Evolutionary conservation across 768 basidiomycete genomes (phyloP).

Genomic region (Leucosporidium yakuticum): DNA sequence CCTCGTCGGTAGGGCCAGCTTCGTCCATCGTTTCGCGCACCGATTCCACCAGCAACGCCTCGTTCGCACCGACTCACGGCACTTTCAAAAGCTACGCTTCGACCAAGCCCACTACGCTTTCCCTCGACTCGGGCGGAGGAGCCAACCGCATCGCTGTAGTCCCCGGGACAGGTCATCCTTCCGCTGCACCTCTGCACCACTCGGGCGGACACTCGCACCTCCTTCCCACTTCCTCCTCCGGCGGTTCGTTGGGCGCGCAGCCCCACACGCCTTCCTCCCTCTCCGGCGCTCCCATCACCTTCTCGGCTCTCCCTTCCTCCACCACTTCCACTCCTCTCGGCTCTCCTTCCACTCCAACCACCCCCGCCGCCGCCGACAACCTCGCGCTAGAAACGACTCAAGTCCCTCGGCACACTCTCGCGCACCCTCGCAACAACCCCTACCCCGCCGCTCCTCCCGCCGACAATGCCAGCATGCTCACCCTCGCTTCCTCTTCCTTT

Average conservation of each 20-base stretch:
- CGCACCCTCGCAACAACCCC: constrained; percentile 92
- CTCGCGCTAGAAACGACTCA: constrained; percentile 1
- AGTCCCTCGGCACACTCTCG: constrained; percentile 72
- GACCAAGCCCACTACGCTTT: constrained; percentile 91
- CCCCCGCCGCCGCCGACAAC: background rate
- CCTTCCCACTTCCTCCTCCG: constrained; percentile 3
- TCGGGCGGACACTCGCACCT: constrained; percentile 13
- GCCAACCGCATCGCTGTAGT: constrained; percentile 48
- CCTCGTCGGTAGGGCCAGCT: constrained; percentile 69
- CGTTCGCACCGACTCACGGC: constrained; percentile 73
- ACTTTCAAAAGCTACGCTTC: constrained; percentile 54
- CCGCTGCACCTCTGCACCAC: constrained; percentile 1
- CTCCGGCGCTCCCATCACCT: constrained; percentile 60
- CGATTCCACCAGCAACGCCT: constrained; percentile 46
- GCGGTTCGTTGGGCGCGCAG: constrained; percentile 48
- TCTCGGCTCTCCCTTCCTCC: constrained; percentile 56
- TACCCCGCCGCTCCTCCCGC: constrained; percentile 82
- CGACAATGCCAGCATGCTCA: constrained; percentile 87
- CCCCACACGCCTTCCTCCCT: constrained; percentile 6
- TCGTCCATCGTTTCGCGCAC: constrained; percentile 61
- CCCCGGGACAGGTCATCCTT: constrained; percentile 46
- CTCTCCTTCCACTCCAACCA: background rate
- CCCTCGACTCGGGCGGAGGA: constrained; percentile 62
- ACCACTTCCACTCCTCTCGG: background rate
- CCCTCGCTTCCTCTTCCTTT: constrained; percentile 88